Percentiles rank a stretch among this genome's conserved stretches.
phyloP scores from a whole-genome alignment of 2,329 filamentous ascomycete genomes.

The Cladosporium oxysporum region DNA sequence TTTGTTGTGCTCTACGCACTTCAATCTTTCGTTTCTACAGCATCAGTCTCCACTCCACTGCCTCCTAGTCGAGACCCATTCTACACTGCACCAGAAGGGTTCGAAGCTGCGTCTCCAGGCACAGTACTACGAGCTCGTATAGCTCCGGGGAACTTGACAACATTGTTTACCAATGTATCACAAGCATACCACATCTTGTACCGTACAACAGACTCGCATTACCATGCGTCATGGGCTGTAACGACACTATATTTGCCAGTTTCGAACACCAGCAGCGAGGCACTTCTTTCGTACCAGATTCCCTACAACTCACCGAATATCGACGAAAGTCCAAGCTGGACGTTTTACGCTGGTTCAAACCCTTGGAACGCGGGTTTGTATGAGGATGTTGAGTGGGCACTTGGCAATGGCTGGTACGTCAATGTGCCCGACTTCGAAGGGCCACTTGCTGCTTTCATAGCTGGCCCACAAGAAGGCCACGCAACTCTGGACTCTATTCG shows the following conservation, averaged over 20 bases:
- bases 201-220: constrained; percentile 31
- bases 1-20: not conserved
- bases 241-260: constrained; percentile 31
- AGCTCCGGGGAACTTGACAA: constrained; percentile 32
- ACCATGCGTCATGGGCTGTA: constrained; percentile 32
- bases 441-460: constrained; percentile 46
- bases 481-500: constrained; percentile 48
- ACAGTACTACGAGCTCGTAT: constrained; percentile 37
- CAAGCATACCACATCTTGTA: constrained; percentile 35
- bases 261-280: constrained; percentile 7
- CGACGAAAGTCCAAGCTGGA: constrained; percentile 44
- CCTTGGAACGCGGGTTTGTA: not conserved
- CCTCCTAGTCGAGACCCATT: constrained; percentile 42
- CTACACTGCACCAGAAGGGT: constrained; percentile 37
- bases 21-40: not conserved
- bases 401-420: constrained; percentile 51
- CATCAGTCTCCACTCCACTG: constrained; percentile 21
- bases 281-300: constrained; percentile 34
- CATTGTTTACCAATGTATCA: constrained; percentile 30
- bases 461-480: constrained; percentile 46
- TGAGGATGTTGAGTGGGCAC: constrained; percentile 37
- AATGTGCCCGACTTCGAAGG: constrained; percentile 50
- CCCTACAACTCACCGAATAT: constrained; percentile 42
- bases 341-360: constrained; percentile 31
- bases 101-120: constrained; percentile 35